These are phyloP conservation scores for Suhomyces yuchorum DNA, from an alignment of 1,139 yeast species.

Conservation along the genomic window DNA sequence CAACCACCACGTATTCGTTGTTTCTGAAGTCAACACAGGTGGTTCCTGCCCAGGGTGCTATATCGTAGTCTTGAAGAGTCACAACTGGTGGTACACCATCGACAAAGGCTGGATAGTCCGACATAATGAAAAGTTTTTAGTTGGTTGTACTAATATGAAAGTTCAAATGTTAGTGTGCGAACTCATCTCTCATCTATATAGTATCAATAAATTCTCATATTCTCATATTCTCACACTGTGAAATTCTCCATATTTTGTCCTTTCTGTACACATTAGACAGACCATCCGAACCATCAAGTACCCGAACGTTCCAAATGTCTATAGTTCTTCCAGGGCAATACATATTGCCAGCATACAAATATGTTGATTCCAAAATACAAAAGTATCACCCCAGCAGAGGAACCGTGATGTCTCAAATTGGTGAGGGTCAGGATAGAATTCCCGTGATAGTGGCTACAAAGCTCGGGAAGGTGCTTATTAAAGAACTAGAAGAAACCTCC, in stretches of 20 bases:
- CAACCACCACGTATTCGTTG: slow-evolving; percentile 45
- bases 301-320: background rate
- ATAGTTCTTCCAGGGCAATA: slow-evolving; percentile 78
- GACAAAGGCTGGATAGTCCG: slow-evolving; percentile 43
- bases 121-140: slow-evolving; percentile 6
- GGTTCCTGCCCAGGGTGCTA: slow-evolving; percentile 53
- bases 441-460: slow-evolving; percentile 67
- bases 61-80: slow-evolving; percentile 48
- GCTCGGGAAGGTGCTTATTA: slow-evolving; percentile 56
- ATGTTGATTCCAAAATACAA: slow-evolving; percentile 26
- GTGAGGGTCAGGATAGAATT: slow-evolving; percentile 27
- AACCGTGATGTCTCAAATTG: slow-evolving; percentile 36
- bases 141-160: background rate
- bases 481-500: slow-evolving; percentile 21
- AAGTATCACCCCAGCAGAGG: slow-evolving; percentile 43
- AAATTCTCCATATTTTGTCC: background rate
- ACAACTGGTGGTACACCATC: slow-evolving; percentile 53
- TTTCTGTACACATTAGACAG: background rate
- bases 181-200: background rate
- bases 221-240: too few species aligned
- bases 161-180: slow-evolving; percentile 2
- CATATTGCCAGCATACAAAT: slow-evolving; percentile 39
- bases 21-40: slow-evolving; percentile 51
- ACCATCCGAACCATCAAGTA: background rate
- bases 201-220: background rate